phyloP scores from a whole-genome alignment of 352 stramenopile species.

The Pythium dissotocum region DNA sequence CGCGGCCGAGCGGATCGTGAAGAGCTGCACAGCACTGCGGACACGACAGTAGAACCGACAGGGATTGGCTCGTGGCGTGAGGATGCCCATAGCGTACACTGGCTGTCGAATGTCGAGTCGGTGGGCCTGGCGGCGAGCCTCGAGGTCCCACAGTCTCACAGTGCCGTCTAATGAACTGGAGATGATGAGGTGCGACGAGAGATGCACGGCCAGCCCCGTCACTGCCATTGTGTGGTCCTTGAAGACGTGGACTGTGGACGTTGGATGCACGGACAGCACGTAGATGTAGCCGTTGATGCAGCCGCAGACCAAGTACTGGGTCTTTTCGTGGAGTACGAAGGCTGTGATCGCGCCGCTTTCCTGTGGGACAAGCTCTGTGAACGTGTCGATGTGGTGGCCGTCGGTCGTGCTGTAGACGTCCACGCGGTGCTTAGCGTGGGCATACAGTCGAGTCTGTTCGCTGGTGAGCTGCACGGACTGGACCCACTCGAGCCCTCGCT shows the following conservation, averaged over 20 bases:
- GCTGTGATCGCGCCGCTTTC: conserved; percentile 62
- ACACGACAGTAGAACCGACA: conserved; percentile 64
- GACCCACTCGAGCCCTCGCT: conserved; percentile 38
- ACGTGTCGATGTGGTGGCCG: conserved; percentile 50
- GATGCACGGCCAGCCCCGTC: conserved; percentile 54
- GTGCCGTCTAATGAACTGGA: conserved; percentile 74
- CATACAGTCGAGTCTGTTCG: conserved; percentile 45
- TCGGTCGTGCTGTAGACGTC: conserved; percentile 59
- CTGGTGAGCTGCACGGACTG: conserved; percentile 49
- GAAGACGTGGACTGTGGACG: conserved; percentile 60
- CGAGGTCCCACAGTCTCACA: conserved; percentile 67
- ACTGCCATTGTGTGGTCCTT: conserved; percentile 68
- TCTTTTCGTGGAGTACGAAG: conserved; percentile 66
- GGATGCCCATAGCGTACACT: conserved; percentile 46
- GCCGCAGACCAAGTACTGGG: conserved; percentile 67
- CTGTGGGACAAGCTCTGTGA: conserved; percentile 45
- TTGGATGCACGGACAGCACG: conserved; percentile 57
- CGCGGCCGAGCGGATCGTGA: conserved; percentile 63
- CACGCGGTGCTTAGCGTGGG: conserved; percentile 46
- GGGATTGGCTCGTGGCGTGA: conserved; percentile 37
- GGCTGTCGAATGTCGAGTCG: conserved; percentile 53
- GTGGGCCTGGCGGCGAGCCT: conserved; percentile 60
- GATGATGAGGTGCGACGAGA: conserved; percentile 52
- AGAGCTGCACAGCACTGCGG: conserved; percentile 55
- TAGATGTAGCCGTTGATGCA: conserved; percentile 57